Conservation (phyloP, 2,329 filamentous ascomycete genomes). For the Aspergillus unguis region DNA sequence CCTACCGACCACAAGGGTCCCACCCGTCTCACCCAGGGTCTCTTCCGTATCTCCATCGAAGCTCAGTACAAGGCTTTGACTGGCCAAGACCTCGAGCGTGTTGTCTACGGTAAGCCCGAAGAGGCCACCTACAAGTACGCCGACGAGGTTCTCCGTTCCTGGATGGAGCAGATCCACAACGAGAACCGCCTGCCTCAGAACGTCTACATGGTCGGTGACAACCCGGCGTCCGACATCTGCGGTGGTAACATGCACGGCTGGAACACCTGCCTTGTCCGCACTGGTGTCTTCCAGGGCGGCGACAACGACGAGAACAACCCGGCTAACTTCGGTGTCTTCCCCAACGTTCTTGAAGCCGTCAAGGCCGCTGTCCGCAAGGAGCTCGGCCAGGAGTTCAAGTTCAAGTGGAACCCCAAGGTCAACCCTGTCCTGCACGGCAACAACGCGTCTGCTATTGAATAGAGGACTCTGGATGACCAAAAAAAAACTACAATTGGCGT, state of each 20-base stretch:
- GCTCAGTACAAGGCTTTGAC: slow-evolving; percentile 63
- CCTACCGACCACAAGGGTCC: slow-evolving; percentile 60
- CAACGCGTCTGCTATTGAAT: slow-evolving; percentile 55
- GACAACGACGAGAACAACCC: slow-evolving; percentile 75
- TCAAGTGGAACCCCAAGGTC: slow-evolving; percentile 67
- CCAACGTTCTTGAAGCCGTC: slow-evolving; percentile 69
- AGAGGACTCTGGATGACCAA: slow-evolving; percentile 23
- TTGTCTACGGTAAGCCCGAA: slow-evolving; percentile 73
- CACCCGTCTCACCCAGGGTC: slow-evolving; percentile 68
- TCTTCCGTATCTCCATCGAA: slow-evolving; percentile 72
- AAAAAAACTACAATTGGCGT: slow-evolving; percentile 20
- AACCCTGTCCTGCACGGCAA: slow-evolving; percentile 62
- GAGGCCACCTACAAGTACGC: slow-evolving; percentile 75
- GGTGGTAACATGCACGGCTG: slow-evolving; percentile 78
- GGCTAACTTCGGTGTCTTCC: slow-evolving; percentile 72
- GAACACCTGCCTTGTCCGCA: slow-evolving; percentile 76
- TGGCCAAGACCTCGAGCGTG: slow-evolving; percentile 68
- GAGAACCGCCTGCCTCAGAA: slow-evolving; percentile 66
- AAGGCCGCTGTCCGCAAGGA: slow-evolving; percentile 65
- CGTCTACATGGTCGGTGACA: slow-evolving; percentile 75
- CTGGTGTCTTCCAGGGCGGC: slow-evolving; percentile 73
- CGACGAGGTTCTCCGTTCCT: slow-evolving; percentile 67
- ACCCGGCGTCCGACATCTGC: slow-evolving; percentile 69
- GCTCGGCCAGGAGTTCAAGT: slow-evolving; percentile 70
- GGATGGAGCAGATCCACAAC: slow-evolving; percentile 74